Evolutionary conservation across 1,284 basidiomycete genomes (phyloP), one percentile per base, ranked within the genome.

Genomic region (Wallemia ichthyophaga): DNA sequence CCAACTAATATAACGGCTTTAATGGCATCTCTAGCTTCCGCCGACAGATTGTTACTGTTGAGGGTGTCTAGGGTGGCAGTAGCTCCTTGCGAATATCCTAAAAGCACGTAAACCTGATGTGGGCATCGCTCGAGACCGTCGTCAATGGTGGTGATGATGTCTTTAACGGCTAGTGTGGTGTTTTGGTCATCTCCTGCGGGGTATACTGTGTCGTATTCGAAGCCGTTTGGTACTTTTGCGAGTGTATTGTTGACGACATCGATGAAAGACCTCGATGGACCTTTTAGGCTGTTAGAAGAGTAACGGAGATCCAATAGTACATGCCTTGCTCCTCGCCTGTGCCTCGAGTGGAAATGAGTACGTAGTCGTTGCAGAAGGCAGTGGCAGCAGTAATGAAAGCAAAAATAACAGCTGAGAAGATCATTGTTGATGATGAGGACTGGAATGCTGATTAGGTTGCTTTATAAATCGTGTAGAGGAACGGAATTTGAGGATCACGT

Each of bases 1-100:
- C 68, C 68, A 25, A 68, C 63, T 15, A 68, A 61, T 48, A 69
- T 62, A 21, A 69, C 68, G 58, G 62, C 68, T 59, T 66, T 65
- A 62, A 68, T 65, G 23, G 67, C 66, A 54, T 61, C 53, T 53
- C 62, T 62, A 2, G 58, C n/a, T 19, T 60, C 61, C 5, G 58
- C 61, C 15, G 62, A 65, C 19, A 67, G 58, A 31, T 31, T 31
- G 28, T 31, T 17, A 17, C 60, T 57, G 2, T 61, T 55, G 13
- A 69, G 58, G 7, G 67, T 67, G 57, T 65, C 61, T 60, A 63
- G 61, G 13, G 66, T 67, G 7, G 67, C 67, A 25, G 67, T 64
- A 19, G 67, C 67, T 24, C 67, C 67, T 61, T 68, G 64, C 24
- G 59, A 60, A 59, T 64, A 64, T 24, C 64, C 64, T 32, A 63